Conservation (phyloP, 208 protist species). For the Trypanosoma melophagium region DNA sequence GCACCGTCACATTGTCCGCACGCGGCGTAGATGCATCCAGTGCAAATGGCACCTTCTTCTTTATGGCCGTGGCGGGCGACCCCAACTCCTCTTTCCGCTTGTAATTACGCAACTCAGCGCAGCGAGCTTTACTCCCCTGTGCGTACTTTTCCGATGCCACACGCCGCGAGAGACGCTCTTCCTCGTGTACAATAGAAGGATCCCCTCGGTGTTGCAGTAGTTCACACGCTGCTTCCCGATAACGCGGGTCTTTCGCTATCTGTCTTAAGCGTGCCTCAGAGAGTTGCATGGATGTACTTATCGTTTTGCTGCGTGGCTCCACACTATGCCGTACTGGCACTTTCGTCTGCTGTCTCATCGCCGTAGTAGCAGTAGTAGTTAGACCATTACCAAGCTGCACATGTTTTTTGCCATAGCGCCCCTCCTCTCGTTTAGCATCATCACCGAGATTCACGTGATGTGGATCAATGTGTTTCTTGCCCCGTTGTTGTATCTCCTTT, state of each 20-base stretch:
- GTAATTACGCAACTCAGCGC: constrained; percentile 36
- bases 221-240: constrained; percentile 31
- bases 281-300: constrained; percentile 29
- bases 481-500: constrained; percentile 14
- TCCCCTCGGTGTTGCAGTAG: constrained; percentile 42
- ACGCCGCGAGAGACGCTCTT: constrained; percentile 48
- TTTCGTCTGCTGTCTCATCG: background rate
- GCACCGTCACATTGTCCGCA: constrained; percentile 35
- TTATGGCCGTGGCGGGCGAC: constrained; percentile 34
- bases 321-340: constrained; percentile 21
- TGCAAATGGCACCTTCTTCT: constrained; percentile 48
- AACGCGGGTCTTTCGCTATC: constrained; percentile 26
- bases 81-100: constrained; percentile 21
- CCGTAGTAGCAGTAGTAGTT: no score
- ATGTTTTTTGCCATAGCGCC: constrained; percentile 52
- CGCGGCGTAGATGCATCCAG: constrained; percentile 42
- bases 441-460: constrained; percentile 60
- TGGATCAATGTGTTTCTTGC: constrained; percentile 54
- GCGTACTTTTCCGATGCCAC: constrained; percentile 53
- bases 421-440: constrained; percentile 62
- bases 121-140: constrained; percentile 33
- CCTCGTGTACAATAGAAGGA: constrained; percentile 43
- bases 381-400: background rate
- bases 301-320: constrained; percentile 4
- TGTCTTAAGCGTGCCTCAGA: constrained; percentile 51